phyloP scores from a whole-genome alignment of 1,284 basidiomycete genomes.

The Meira nashicola region DNA sequence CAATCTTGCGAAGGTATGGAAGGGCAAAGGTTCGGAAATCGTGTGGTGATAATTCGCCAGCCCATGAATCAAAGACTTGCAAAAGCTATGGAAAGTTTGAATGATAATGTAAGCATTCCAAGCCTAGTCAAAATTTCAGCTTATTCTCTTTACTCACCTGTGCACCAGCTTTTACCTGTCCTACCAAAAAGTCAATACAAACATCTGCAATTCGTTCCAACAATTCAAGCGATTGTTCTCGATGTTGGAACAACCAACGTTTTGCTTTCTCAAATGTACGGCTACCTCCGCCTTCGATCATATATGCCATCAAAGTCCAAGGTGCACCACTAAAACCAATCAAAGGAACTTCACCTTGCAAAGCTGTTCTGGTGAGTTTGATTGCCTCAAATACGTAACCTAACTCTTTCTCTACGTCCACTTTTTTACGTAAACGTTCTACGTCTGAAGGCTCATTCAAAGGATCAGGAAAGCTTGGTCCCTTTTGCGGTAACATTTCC shows the following conservation, averaged over 20 bases:
- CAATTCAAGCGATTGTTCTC: conserved; percentile 46
- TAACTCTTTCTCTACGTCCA: conserved; percentile 50
- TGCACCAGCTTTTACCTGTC: conserved; percentile 49
- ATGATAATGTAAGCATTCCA: neutral
- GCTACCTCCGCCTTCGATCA: conserved; percentile 51
- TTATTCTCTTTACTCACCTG: conserved; percentile 19
- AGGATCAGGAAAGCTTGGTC: conserved; percentile 48
- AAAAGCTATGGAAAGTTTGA: conserved; percentile 26
- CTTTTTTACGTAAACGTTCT: conserved; percentile 41
- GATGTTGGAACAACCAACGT: conserved; percentile 49
- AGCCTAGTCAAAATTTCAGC: neutral
- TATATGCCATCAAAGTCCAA: conserved; percentile 53
- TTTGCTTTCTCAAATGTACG: conserved; percentile 52
- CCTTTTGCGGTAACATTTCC: conserved; percentile 50
- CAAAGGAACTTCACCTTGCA: conserved; percentile 50
- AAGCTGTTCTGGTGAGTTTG: conserved; percentile 39
- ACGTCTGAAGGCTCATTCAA: conserved; percentile 45
- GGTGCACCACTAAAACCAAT: conserved; percentile 52
- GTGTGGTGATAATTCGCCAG: conserved; percentile 50
- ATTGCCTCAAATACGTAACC: conserved; percentile 52
- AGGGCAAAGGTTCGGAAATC: conserved; percentile 50
- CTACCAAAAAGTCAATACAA: conserved; percentile 49
- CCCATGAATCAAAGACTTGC: conserved; percentile 53
- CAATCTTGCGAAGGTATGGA: conserved; percentile 46
- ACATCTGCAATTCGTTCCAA: conserved; percentile 47